A percentile compares a stretch with the other conserved stretches of the same genome.
Evolutionary conservation across 2,329 filamentous ascomycete species (phyloP).

Genomic region (Fusarium ramigenum): DNA sequence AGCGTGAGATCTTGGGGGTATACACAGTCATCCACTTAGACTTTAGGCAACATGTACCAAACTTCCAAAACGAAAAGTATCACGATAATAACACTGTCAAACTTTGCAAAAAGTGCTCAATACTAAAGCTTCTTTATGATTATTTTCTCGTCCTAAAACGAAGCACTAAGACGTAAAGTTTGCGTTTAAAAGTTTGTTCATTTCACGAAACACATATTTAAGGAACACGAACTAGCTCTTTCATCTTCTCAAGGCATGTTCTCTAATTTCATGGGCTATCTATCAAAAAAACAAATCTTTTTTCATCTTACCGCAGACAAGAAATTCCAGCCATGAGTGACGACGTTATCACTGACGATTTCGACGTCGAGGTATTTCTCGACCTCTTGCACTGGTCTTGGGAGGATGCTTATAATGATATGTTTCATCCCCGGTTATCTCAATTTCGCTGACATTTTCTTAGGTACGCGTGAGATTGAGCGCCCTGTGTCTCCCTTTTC

Average conservation of each 20-base stretch:
- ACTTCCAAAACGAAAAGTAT: not conserved
- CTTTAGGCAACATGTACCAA: not conserved
- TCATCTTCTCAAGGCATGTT: not conserved
- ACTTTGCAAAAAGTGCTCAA: not conserved
- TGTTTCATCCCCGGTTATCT: rapidly evolving
- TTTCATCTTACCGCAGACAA: not conserved
- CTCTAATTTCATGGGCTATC: not conserved
- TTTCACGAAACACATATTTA: not conserved
- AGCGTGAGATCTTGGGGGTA: rapidly evolving
- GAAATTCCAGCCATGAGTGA: not conserved
- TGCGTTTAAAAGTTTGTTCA: not conserved
- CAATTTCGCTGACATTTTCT: not conserved
- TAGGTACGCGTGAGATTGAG: not conserved
- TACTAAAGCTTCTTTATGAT: not conserved
- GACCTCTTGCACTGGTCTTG: not conserved
- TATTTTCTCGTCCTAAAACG: rapidly evolving
- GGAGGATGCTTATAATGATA: not conserved
- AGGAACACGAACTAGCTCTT: rapidly evolving
- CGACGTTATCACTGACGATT: not conserved
- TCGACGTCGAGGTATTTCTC: not conserved
- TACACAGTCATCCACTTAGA: rapidly evolving
- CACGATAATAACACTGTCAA: rapidly evolving
- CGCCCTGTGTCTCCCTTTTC: not conserved
- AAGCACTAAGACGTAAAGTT: rapidly evolving
- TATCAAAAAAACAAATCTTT: rapidly evolving